Conservation (phyloP, 1,139 yeast species). For the Petasospora fabianii region DNA sequence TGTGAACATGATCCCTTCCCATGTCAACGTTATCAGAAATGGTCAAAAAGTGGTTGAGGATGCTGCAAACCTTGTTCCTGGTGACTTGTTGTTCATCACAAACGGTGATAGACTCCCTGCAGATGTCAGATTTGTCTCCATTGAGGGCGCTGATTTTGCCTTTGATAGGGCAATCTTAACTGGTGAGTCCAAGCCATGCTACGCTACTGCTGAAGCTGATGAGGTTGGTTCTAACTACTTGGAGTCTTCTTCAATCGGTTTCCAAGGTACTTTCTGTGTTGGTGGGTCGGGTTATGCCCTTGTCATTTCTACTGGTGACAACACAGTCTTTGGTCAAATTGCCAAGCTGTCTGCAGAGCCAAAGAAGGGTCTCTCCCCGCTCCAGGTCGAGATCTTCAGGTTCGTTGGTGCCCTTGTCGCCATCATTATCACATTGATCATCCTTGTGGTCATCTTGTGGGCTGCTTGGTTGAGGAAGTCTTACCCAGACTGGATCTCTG, state of each 20-base stretch:
- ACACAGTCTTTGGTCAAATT: conserved; percentile 48
- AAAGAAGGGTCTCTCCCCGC: conserved; percentile 40
- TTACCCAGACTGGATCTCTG: conserved; percentile 42
- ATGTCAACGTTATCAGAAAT: conserved; percentile 40
- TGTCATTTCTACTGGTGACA: conserved; percentile 43
- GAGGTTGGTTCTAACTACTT: conserved; percentile 36
- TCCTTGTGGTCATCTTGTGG: conserved; percentile 44
- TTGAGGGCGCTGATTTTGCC: conserved; percentile 38
- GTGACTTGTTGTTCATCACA: conserved; percentile 42
- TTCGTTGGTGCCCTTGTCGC: conserved; percentile 39
- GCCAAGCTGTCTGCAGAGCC: conserved; percentile 40
- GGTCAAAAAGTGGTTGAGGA: conserved; percentile 36
- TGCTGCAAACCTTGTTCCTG: conserved; percentile 46
- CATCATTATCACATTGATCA: conserved; percentile 38
- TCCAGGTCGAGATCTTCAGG: conserved; percentile 44
- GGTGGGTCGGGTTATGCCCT: conserved; percentile 48
- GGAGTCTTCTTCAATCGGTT: conserved; percentile 42
- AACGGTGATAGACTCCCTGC: conserved; percentile 52
- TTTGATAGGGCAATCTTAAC: conserved; percentile 52
- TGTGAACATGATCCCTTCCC: conserved; percentile 41
- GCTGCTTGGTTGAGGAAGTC: conserved; percentile 40
- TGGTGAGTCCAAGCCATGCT: conserved; percentile 48
- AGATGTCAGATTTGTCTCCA: conserved; percentile 38
- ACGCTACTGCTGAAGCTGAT: conserved; percentile 37
- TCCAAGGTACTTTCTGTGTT: conserved; percentile 48